Evolutionary conservation across 2,329 filamentous ascomycete species (phyloP).

Genomic region (Aspergillus awamori): DNA sequence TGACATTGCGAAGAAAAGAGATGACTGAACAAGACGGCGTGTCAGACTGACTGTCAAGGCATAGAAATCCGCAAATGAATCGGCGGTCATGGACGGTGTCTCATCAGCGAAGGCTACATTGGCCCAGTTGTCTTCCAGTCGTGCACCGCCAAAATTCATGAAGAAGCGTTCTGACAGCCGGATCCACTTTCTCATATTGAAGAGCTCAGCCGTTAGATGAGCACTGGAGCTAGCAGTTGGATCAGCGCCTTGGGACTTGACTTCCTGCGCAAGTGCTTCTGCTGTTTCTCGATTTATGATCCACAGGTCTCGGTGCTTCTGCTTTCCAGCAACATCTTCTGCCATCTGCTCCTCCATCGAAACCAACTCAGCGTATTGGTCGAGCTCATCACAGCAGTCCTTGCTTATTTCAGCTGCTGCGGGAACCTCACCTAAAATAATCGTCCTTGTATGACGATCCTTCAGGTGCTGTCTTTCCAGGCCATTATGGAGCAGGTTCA

Average conservation of each 20-base stretch:
- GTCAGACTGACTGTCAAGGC: slow-evolving; percentile 69
- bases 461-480: slow-evolving; percentile 45
- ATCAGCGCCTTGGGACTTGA: slow-evolving; percentile 33
- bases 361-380: slow-evolving; percentile 68
- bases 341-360: slow-evolving; percentile 64
- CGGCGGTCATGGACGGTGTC: slow-evolving; percentile 71
- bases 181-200: slow-evolving; percentile 65
- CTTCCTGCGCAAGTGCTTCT: slow-evolving; percentile 30
- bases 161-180: slow-evolving; percentile 67
- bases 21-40: slow-evolving; percentile 68
- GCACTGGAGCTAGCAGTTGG: slow-evolving; percentile 26
- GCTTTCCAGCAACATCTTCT: slow-evolving; percentile 63
- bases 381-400: slow-evolving; percentile 67
- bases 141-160: slow-evolving; percentile 67
- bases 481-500: slow-evolving; percentile 62
- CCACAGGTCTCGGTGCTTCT: slow-evolving; percentile 67
- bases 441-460: slow-evolving; percentile 36
- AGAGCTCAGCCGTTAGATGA: slow-evolving; percentile 58
- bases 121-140: slow-evolving; percentile 69
- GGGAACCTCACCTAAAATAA: slow-evolving; percentile 62
- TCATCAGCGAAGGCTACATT: slow-evolving; percentile 56
- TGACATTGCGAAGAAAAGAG: slow-evolving; percentile 71
- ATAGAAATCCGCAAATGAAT: slow-evolving; percentile 76
- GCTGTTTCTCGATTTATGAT: slow-evolving; percentile 55
- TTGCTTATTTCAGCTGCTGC: slow-evolving; percentile 72